A percentile compares a stretch with the other conserved stretches of the same genome.
Conservation (phyloP, 352 stramenopile species). For the Globisporangium spinosum region DNA sequence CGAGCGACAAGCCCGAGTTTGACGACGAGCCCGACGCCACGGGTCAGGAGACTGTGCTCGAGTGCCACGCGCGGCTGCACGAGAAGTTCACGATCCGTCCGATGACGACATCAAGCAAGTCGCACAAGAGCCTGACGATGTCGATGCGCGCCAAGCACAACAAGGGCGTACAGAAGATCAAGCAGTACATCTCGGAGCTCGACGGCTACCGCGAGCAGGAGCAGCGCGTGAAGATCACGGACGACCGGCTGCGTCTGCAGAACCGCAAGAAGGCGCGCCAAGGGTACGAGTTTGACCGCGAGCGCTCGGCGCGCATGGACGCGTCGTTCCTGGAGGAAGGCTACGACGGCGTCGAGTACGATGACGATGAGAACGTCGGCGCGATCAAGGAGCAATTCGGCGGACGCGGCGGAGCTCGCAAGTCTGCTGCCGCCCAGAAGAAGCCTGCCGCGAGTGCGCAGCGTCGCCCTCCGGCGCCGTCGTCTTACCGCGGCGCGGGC, state of each 20-base stretch:
- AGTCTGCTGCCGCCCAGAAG: constrained; percentile 29
- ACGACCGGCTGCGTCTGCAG: constrained; percentile 78
- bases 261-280: constrained; percentile 86
- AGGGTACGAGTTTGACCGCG: constrained; percentile 74
- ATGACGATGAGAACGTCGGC: constrained; percentile 80
- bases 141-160: constrained; percentile 88
- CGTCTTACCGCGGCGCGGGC: constrained; percentile 53
- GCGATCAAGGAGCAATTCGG: constrained; percentile 86
- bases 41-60: constrained; percentile 75
- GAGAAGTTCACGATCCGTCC: constrained; percentile 87
- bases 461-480: constrained; percentile 26
- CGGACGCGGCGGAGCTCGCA: constrained; percentile 42
- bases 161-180: constrained; percentile 84
- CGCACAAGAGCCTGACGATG: constrained; percentile 86
- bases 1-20: constrained; percentile 59
- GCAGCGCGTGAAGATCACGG: constrained; percentile 81
- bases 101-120: constrained; percentile 80
- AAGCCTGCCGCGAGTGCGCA: constrained; percentile 24
- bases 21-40: constrained; percentile 58
- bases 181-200: constrained; percentile 84
- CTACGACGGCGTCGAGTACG: constrained; percentile 73
- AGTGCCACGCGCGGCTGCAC: constrained; percentile 76
- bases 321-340: constrained; percentile 80
- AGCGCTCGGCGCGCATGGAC: constrained; percentile 73
- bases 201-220: constrained; percentile 81